Evolutionary conservation across 345 rosid genomes (phyloP).

Genomic region (Carallia brachiata): DNA sequence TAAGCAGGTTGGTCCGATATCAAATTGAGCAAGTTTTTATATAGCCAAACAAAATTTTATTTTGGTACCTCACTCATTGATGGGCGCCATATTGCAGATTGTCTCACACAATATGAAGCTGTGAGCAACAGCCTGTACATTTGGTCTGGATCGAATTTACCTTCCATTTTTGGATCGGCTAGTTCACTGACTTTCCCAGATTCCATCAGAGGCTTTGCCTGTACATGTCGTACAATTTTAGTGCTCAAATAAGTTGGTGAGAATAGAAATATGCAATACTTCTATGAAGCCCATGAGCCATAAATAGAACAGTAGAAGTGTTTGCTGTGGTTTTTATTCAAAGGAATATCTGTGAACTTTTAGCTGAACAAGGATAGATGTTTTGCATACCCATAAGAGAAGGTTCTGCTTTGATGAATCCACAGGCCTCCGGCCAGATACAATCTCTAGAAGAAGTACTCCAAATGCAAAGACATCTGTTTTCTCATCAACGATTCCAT

Average conservation of each 20-base stretch:
- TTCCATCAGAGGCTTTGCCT: slow-evolving; percentile 92
- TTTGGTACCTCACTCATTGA: slow-evolving; percentile 69
- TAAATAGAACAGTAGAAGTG: too few relatives aligned
- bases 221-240: neutral
- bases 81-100: slow-evolving; percentile 73
- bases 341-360: too few relatives aligned
- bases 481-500: slow-evolving; percentile 92
- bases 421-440: slow-evolving; percentile 75
- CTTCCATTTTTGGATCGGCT: slow-evolving; percentile 63
- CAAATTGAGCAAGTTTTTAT: neutral
- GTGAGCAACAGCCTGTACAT: slow-evolving; percentile 59
- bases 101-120: slow-evolving; percentile 81
- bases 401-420: slow-evolving; percentile 73
- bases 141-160: slow-evolving; percentile 58
- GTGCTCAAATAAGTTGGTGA: neutral
- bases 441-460: slow-evolving; percentile 78
- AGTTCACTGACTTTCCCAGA: slow-evolving; percentile 52
- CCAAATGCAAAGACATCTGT: slow-evolving; percentile 90
- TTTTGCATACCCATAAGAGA: slow-evolving; percentile 65
- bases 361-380: neutral
- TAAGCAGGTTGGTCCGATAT: neutral
- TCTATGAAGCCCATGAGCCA: too few relatives aligned
- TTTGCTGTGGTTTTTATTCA: too few relatives aligned
- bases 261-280: too few relatives aligned
- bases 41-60: neutral